These are phyloP conservation scores for Diutina pseudorugosa DNA, from an alignment of 1,139 yeast species.

Conservation along the genomic window DNA sequence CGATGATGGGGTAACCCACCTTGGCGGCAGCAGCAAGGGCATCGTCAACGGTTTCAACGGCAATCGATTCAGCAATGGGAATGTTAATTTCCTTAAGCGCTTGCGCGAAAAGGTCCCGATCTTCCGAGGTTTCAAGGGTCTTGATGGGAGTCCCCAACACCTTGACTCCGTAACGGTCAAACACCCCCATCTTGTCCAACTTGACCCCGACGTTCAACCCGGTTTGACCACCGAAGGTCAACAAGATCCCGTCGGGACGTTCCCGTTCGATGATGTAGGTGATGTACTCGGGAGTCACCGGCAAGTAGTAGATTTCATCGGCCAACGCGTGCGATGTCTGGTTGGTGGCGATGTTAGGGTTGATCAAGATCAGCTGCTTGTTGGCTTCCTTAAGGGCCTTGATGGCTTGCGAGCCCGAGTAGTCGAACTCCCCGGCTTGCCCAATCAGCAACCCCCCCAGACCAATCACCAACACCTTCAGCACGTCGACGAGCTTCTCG, in stretches of 20 bases:
- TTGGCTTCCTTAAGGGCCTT: slow-evolving; percentile 89
- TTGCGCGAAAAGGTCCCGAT: slow-evolving; percentile 89
- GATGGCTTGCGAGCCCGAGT: slow-evolving; percentile 95
- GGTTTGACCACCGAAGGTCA: slow-evolving; percentile 98
- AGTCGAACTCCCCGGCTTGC: slow-evolving; percentile 98
- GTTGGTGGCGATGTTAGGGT: slow-evolving; percentile 95
- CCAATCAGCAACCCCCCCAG: slow-evolving; percentile 98
- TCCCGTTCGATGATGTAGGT: slow-evolving; percentile 91
- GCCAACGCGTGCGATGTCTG: slow-evolving; percentile 95
- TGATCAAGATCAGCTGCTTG: slow-evolving; percentile 74
- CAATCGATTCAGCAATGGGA: slow-evolving; percentile 93
- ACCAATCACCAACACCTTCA: slow-evolving; percentile 85
- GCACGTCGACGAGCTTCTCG: slow-evolving; percentile 59
- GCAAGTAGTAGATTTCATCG: slow-evolving; percentile 87
- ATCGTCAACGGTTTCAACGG: slow-evolving; percentile 87
- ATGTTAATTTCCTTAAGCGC: slow-evolving; percentile 89
- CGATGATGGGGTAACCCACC: slow-evolving; percentile 93
- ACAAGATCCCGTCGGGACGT: slow-evolving; percentile 86
- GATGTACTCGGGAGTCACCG: slow-evolving; percentile 94
- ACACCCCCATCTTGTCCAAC: slow-evolving; percentile 85
- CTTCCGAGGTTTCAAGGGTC: slow-evolving; percentile 93
- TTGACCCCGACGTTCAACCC: slow-evolving; percentile 93
- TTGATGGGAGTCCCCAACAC: slow-evolving; percentile 95
- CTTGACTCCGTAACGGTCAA: slow-evolving; percentile 81
- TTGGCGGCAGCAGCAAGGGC: slow-evolving; percentile 77